Evolutionary conservation across 495 filamentous ascomycete species (phyloP).

Genomic region (Annulohypoxylon stygium): DNA sequence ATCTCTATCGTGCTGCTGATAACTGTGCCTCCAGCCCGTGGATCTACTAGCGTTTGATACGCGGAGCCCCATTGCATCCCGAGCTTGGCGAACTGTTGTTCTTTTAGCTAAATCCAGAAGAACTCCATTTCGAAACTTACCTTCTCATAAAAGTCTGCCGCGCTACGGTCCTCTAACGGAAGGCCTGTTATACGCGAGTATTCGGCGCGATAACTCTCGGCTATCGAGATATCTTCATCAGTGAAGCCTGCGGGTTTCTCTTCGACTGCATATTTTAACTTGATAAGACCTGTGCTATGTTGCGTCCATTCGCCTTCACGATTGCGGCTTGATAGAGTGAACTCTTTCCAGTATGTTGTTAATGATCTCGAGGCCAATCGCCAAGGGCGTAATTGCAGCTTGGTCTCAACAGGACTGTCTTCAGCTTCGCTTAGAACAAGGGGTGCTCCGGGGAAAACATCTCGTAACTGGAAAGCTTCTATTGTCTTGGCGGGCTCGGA

Average conservation of each 20-base stretch:
- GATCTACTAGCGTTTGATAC: constrained; percentile 47
- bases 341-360: constrained; percentile 50
- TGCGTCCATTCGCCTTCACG: constrained; percentile 48
- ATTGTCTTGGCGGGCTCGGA: constrained; percentile 45
- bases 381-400: constrained; percentile 51
- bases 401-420: constrained; percentile 56
- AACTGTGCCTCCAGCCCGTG: constrained; percentile 35
- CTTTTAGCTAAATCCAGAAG: neutral
- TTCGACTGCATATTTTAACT: constrained; percentile 42
- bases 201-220: constrained; percentile 40
- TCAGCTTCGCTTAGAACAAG: constrained; percentile 53
- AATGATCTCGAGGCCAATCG: constrained; percentile 44
- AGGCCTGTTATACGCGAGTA: constrained; percentile 37
- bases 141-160: constrained; percentile 45
- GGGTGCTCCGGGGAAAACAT: constrained; percentile 52
- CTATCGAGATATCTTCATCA: constrained; percentile 38
- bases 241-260: constrained; percentile 35
- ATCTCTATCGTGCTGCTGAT: constrained; percentile 47
- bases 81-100: constrained; percentile 33
- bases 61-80: constrained; percentile 52
- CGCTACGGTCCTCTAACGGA: constrained; percentile 27
- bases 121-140: neutral
- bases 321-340: constrained; percentile 43
- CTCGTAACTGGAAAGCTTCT: constrained; percentile 44
- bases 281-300: constrained; percentile 53